Conservation (phyloP, 176 grass and related monocot genomes). For the Aegilops longissima region DNA sequence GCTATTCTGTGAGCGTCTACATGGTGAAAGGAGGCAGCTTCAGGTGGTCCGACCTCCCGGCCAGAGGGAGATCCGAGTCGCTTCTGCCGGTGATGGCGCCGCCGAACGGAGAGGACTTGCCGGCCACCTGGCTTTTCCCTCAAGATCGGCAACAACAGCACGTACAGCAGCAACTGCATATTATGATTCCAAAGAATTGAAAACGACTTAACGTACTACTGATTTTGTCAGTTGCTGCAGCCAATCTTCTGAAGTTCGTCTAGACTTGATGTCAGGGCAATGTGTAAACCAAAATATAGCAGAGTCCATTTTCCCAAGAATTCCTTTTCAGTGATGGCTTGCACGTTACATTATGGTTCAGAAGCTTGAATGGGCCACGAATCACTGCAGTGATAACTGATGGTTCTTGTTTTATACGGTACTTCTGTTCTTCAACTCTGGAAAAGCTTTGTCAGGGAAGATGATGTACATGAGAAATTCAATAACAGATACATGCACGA, state of each 20-base stretch:
- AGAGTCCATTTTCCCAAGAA: slow-evolving; percentile 50
- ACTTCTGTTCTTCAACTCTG: slow-evolving; percentile 61
- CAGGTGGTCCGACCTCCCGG: not conserved
- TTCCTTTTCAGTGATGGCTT: slow-evolving; percentile 48
- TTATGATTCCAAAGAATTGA: too few species aligned
- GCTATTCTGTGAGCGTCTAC: not conserved
- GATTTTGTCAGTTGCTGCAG: slow-evolving; percentile 72
- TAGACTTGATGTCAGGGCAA: slow-evolving; percentile 75
- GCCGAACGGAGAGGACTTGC: not conserved
- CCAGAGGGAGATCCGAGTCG: not conserved
- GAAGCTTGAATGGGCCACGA: slow-evolving; percentile 52
- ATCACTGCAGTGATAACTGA: slow-evolving; percentile 48
- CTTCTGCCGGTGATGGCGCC: too few species aligned
- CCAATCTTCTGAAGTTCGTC: slow-evolving; percentile 77
- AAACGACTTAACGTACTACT: not conserved
- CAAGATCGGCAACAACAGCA: not conserved
- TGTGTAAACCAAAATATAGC: slow-evolving; percentile 72
- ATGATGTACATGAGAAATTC: not conserved
- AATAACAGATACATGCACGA: not conserved
- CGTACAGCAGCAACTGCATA: slow-evolving; percentile 23
- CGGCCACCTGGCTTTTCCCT: not conserved
- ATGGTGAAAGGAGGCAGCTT: not conserved
- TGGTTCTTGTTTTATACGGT: slow-evolving; percentile 54
- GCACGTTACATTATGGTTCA: too few species aligned
- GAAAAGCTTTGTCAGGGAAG: not conserved